phyloP scores from a whole-genome alignment of 805 yeast genomes.

The Scheffersomyces coipomensis region DNA sequence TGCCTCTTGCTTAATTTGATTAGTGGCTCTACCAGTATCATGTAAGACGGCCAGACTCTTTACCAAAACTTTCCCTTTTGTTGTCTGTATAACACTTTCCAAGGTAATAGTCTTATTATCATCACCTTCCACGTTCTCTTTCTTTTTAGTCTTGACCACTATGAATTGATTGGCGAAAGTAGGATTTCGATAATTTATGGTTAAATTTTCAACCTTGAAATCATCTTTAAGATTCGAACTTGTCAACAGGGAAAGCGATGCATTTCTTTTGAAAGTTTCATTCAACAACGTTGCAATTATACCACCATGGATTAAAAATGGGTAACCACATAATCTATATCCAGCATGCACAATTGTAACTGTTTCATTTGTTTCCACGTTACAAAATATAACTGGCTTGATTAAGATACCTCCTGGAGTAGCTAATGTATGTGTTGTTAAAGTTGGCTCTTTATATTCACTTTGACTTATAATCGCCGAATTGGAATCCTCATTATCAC shows the following conservation, averaged over 20 bases:
- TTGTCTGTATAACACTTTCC: slow-evolving; percentile 52
- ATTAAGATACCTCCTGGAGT: slow-evolving; percentile 80
- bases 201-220: slow-evolving; percentile 47
- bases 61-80: slow-evolving; percentile 55
- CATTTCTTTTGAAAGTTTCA: slow-evolving; percentile 65
- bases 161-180: slow-evolving; percentile 78
- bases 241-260: slow-evolving; percentile 35
- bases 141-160: slow-evolving; percentile 50
- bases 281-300: slow-evolving; percentile 77
- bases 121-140: slow-evolving; percentile 24
- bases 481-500: slow-evolving; percentile 4
- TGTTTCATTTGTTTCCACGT: slow-evolving; percentile 54
- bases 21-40: slow-evolving; percentile 32
- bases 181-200: slow-evolving; percentile 63
- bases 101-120: slow-evolving; percentile 37
- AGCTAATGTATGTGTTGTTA: slow-evolving; percentile 47
- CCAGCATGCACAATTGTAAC: slow-evolving; percentile 76
- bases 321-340: slow-evolving; percentile 77
- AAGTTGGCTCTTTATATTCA: slow-evolving; percentile 16
- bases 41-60: slow-evolving; percentile 51
- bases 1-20: slow-evolving; percentile 7
- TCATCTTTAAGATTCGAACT: slow-evolving; percentile 39
- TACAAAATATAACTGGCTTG: slow-evolving; percentile 67
- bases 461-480: slow-evolving; percentile 8
- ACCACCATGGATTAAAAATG: slow-evolving; percentile 88